phyloP scores from a whole-genome alignment of 768 basidiomycete species.

The Leccinum ochraceum region DNA sequence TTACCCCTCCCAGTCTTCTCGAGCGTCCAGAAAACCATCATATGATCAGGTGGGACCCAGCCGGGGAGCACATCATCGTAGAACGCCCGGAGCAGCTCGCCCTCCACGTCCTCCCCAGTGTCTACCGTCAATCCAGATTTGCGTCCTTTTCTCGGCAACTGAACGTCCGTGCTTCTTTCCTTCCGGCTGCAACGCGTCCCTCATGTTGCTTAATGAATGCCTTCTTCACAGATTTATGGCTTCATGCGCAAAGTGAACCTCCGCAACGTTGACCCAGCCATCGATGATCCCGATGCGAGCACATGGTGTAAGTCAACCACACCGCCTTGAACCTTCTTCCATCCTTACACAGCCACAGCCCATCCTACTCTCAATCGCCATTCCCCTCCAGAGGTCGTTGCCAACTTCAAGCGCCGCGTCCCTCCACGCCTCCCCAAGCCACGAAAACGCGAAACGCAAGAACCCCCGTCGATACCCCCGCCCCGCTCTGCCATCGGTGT shows the following conservation, averaged over 20 bases:
- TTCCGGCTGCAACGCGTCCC: constrained; percentile 14
- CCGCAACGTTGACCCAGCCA: constrained; percentile 92
- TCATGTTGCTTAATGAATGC: constrained; percentile 25
- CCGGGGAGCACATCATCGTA: constrained; percentile 94
- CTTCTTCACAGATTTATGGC: constrained; percentile 79
- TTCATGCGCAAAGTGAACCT: constrained; percentile 98
- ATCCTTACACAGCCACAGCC: constrained; percentile 56
- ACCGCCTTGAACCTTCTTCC: too few species aligned
- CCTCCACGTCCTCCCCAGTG: constrained; percentile 88
- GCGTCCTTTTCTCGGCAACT: constrained; percentile 97
- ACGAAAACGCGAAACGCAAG: constrained; percentile 72
- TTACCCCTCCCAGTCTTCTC: constrained; percentile 57
- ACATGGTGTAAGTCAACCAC: constrained; percentile 86
- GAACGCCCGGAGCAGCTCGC: constrained; percentile 93
- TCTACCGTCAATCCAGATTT: constrained; percentile 96
- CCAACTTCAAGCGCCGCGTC: constrained; percentile 97
- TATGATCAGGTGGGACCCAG: constrained; percentile 96
- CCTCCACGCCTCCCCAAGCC: constrained; percentile 86
- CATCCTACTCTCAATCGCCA: constrained; percentile 91
- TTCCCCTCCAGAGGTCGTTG: constrained; percentile 86
- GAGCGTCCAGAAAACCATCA: constrained; percentile 92
- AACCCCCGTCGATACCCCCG: constrained; percentile 68
- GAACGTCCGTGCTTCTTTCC: constrained; percentile 65
- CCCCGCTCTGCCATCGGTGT: constrained; percentile 76
- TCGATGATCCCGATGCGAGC: constrained; percentile 94